Evolutionary conservation across 352 stramenopile species (phyloP), one percentile per base, ranked within the genome.

Genomic region (Saprolegnia diclina): DNA sequence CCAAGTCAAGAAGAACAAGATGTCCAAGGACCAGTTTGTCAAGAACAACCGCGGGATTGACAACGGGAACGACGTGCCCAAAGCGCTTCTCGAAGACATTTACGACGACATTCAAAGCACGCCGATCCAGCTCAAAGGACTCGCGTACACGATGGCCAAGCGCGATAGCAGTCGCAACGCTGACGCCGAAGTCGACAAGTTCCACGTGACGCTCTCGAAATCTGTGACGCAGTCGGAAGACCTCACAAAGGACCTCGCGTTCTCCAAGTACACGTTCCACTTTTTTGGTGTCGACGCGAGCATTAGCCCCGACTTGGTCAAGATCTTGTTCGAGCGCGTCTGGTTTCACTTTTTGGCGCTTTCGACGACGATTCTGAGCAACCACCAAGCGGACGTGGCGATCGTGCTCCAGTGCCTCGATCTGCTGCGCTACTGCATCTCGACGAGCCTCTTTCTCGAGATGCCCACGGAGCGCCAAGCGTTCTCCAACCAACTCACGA

Each of bases 11-110:
- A 94, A 91, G 45, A 99, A 98, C 78, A 97, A 96, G 72, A 99
- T 98, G 95, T 97, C 93, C 0, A 96, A 94, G 73, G 80, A 96
- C 4, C 95, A 98, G 62, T 99, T 99, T 77, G 81, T 99, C n/a
- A 97, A 94, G 42, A 99, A 99, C 77, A 90, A 99, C 56, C 81
- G 94, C 56, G 93, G 91, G 5, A 95, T 97, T 11, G 91, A 98
- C 71, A 91, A 96, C 62, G 84, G 83, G 5, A 91, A 89, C 32
- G 90, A 98, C 57, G 79, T 99, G 13, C 89, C 85, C 5, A 81
- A 84, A 21, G 80, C 95, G 10, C 98, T 98, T 57, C 79, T 99
- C 19, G 89, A 93, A 59, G 78, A 87, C 18, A 97, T 99, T 56
- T 99, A 99, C 81, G 96, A 98, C 57, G 94, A 92, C 61, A 98